Conservation (phyloP, 129 eudicot genomes). For the Scalesia atractyloides region DNA sequence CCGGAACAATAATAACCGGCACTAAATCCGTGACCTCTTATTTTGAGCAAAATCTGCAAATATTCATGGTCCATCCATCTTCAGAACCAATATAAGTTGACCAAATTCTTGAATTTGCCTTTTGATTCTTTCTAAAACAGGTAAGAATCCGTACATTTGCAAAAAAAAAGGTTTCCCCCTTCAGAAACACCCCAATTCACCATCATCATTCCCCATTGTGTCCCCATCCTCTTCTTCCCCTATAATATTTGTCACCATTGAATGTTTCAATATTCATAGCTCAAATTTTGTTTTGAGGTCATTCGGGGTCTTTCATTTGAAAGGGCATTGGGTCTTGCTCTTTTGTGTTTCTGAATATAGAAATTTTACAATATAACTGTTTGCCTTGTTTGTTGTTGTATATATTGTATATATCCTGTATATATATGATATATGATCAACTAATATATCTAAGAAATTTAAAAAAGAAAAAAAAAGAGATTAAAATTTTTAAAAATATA, state of each 20-base stretch:
- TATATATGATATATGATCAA: not conserved
- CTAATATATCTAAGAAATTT: no score
- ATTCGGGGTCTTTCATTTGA: constrained; percentile 27
- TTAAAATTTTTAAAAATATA: not conserved
- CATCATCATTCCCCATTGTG: constrained; percentile 21
- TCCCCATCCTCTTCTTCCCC: constrained; percentile 28
- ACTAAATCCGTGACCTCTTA: constrained; percentile 16
- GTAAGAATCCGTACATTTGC: constrained; percentile 54
- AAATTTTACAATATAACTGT: constrained; percentile 20
- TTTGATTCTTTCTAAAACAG: constrained; percentile 66
- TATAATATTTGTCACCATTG: not conserved
- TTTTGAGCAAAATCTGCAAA: constrained; percentile 28
- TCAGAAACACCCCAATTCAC: constrained; percentile 41
- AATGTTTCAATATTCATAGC: not conserved
- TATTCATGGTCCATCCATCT: constrained; percentile 36
- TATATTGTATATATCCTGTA: constrained; percentile 13
- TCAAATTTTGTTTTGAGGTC: constrained; percentile 8
- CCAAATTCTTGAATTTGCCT: constrained; percentile 28
- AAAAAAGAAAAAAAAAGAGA: not conserved
- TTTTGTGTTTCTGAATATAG: constrained; percentile 46
- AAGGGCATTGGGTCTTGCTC: constrained; percentile 39
- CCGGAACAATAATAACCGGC: no score
- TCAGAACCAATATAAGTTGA: constrained; percentile 37
- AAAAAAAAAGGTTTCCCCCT: constrained; percentile 36
- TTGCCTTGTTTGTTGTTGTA: not conserved